Evolutionary conservation across 2,329 filamentous ascomycete species (phyloP).

Genomic region (Cercospora sp.): DNA sequence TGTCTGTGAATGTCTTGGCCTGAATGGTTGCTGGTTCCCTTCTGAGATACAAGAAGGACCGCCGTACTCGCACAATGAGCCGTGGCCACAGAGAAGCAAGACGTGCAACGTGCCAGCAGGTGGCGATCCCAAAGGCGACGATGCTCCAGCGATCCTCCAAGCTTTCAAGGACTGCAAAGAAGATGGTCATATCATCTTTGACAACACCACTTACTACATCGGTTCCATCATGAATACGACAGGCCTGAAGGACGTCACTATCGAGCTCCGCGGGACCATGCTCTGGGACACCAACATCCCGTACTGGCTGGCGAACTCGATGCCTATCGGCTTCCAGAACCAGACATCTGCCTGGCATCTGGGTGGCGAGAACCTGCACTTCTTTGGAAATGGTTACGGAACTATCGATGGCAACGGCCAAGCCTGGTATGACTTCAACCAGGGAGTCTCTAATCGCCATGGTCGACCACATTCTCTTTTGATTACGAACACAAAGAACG

Average conservation of each 20-base stretch:
- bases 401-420: slow-evolving; percentile 62
- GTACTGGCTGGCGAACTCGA: slow-evolving; percentile 56
- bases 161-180: slow-evolving; percentile 55
- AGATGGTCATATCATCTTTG: slow-evolving; percentile 55
- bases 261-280: slow-evolving; percentile 53
- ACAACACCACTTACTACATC: slow-evolving; percentile 48
- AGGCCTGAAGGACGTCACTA: slow-evolving; percentile 48
- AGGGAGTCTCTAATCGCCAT: slow-evolving; percentile 28
- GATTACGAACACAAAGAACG: slow-evolving; percentile 52
- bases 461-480: slow-evolving; percentile 56
- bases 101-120: slow-evolving; percentile 28
- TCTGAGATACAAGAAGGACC: slow-evolving; percentile 26
- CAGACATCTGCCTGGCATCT: slow-evolving; percentile 58
- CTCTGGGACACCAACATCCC: slow-evolving; percentile 47
- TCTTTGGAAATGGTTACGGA: slow-evolving; percentile 54
- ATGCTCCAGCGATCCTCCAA: slow-evolving; percentile 54
- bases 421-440: slow-evolving; percentile 55
- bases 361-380: slow-evolving; percentile 54
- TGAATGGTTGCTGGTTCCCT: slow-evolving; percentile 32
- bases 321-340: slow-evolving; percentile 58
- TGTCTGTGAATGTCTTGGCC: slow-evolving; percentile 32
- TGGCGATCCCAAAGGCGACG: slow-evolving; percentile 41
- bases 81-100: slow-evolving; percentile 30
- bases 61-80: slow-evolving; percentile 27
- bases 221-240: slow-evolving; percentile 40